Base-by-base conservation (phyloP, 331 rosid species). In the Quercus phellos region DNA sequence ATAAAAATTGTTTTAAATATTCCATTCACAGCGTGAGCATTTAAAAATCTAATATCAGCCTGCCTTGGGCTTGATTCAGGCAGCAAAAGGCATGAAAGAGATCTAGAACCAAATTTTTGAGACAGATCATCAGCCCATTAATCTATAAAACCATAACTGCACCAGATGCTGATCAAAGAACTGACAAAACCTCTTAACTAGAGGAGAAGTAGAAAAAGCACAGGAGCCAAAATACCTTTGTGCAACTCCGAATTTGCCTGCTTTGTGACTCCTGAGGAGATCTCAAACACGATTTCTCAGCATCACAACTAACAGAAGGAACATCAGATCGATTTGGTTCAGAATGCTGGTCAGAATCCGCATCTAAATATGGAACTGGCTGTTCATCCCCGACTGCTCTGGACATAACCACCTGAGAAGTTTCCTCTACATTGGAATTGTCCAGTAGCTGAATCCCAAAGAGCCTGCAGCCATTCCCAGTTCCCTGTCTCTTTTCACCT, bases 201-300 rank as follows among this genome's bases (percentile, higher is more conserved):
- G 38, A 10, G 43, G 32, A 18, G 17, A 59, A 43, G 38, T 0
- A 17, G 73, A 22, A 70, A 26, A 75, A 6, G 27, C 34, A 66
- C 54, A 58, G n/a, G 24, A 84, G 51, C 64, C 54, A 83, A 60
- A 84, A 77, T 84, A 92, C 98, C 97, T 94, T 94, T 19, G 98
- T 94, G 91, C 98, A 94, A 81, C 98, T 94, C 81, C 98, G 89
- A 78, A 87, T 89, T 87, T 94, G 98, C 87, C 93, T 90, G 85
- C 93, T 90, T 77, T 92, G 98, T 29, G 86, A 89, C 81, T 90
- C 98, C 68, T 89, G 93, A 34, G 96, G 94, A 68, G 98, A 90
- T 81, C 89, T 85, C 79, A 92, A 76, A 74, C 94, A 82, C 60
- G 97, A 94, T 82, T 94, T 92, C 73, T 94, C 98, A 58, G 94